Evolutionary conservation across 345 rosid species (phyloP).

Genomic region (Arabidopsis arenosa): DNA sequence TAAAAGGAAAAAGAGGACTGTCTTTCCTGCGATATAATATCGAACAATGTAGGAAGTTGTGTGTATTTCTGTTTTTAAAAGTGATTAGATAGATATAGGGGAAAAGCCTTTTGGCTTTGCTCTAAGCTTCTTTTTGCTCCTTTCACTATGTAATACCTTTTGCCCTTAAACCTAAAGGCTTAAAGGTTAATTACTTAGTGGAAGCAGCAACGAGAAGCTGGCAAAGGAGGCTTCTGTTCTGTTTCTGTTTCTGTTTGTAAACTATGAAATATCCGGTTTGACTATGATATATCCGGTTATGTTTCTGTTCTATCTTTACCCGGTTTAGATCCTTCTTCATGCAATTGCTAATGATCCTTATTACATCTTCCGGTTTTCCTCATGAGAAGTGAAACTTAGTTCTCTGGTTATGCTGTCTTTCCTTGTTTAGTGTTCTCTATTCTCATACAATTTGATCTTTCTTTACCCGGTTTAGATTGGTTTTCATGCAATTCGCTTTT

Average conservation of each 20-base stretch:
- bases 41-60: slow-evolving; percentile 21
- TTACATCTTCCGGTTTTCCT: background rate
- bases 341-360: background rate
- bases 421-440: background rate
- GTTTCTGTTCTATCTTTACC: background rate
- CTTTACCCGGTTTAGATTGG: slow-evolving; percentile 3
- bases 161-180: slow-evolving; percentile 56
- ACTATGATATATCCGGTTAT: slow-evolving; percentile 23
- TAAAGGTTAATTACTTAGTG: slow-evolving; percentile 67
- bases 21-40: background rate
- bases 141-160: slow-evolving; percentile 71
- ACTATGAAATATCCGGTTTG: slow-evolving; percentile 23
- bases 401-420: background rate
- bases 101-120: slow-evolving; percentile 45
- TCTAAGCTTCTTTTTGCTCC: slow-evolving; percentile 93
- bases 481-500: background rate
- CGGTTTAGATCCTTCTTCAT: slow-evolving; percentile 5
- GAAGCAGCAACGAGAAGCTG: slow-evolving; percentile 99
- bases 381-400: background rate
- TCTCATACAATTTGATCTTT: background rate
- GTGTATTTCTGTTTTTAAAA: slow-evolving; percentile 13
- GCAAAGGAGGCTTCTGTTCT: slow-evolving; percentile 52
- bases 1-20: background rate
- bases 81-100: slow-evolving; percentile 38
- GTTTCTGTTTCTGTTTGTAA: slow-evolving; percentile 35